Conservation (phyloP, 2,329 filamentous ascomycete species). For the Claviceps sorghi region DNA sequence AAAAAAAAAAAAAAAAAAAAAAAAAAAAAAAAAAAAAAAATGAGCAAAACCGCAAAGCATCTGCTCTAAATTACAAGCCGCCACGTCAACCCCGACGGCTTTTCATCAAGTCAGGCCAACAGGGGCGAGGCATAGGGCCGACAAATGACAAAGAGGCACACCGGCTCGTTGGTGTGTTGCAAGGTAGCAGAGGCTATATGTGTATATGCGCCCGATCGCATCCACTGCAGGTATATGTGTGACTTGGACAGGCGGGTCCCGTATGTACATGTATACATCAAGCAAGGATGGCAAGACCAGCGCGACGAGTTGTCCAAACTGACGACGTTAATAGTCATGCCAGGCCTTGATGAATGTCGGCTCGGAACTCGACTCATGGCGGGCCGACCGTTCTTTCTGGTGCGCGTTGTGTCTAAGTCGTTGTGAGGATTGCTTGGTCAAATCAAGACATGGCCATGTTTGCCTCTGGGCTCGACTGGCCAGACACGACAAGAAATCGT, state of each 20-base stretch:
- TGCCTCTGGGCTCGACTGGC: no score
- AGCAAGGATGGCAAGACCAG: no score
- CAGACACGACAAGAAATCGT: no score
- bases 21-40: neutral
- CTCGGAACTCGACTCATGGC: no score
- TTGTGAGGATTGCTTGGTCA: no score
- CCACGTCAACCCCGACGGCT: neutral
- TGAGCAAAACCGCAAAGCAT: neutral
- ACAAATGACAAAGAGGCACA: neutral
- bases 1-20: neutral
- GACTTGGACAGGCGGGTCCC: neutral
- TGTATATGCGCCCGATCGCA: neutral
- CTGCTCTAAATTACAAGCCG: neutral
- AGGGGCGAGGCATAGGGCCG: neutral
- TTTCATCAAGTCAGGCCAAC: neutral
- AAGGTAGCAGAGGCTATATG: neutral
- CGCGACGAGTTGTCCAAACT: no score
- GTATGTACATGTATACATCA: no score
- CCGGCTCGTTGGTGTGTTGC: neutral
- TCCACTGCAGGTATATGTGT: neutral
- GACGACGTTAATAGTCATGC: no score
- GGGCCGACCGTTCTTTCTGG: no score
- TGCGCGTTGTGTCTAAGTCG: no score
- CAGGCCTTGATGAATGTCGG: no score
- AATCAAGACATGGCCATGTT: no score